Percentiles rank a stretch among this genome's conserved stretches.
phyloP scores from a whole-genome alignment of 2,329 filamentous ascomycete species.

The Fusarium humuli region DNA sequence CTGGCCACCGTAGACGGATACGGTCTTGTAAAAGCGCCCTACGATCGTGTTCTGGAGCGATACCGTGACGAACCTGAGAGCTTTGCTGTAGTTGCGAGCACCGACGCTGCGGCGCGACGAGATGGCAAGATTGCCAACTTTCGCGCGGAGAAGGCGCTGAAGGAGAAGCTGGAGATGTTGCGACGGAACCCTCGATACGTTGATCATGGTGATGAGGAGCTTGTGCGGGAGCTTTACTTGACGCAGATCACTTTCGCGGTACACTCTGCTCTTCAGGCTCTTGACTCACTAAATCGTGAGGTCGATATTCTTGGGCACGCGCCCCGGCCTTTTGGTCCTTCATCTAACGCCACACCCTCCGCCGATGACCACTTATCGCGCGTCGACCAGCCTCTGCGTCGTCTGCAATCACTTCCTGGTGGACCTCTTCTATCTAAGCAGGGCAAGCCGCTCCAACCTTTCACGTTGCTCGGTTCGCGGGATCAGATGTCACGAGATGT shows the following conservation, averaged over 20 bases:
- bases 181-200: constrained; percentile 63
- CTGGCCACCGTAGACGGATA: constrained; percentile 83
- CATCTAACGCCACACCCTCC: constrained; percentile 60
- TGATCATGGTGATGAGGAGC: constrained; percentile 80
- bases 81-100: constrained; percentile 77
- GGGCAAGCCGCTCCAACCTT: constrained; percentile 90
- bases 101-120: constrained; percentile 73
- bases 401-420: constrained; percentile 61
- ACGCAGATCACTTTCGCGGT: constrained; percentile 78
- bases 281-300: constrained; percentile 91
- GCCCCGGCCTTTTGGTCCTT: constrained; percentile 65
- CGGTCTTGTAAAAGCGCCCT: constrained; percentile 71
- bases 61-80: constrained; percentile 78
- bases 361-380: constrained; percentile 70
- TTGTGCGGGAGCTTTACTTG: constrained; percentile 82
- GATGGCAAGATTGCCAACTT: constrained; percentile 89
- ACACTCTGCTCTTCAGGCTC: constrained; percentile 83
- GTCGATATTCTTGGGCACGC: constrained; percentile 83
- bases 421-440: constrained; percentile 81
- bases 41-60: constrained; percentile 76
- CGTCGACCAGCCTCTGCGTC: constrained; percentile 73
- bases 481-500: constrained; percentile 82
- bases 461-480: constrained; percentile 83
- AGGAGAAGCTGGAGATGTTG: constrained; percentile 77
- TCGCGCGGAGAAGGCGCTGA: constrained; percentile 85